Conservation (phyloP, 2,329 filamentous ascomycete genomes). For the Amylocarpus encephaloides region DNA sequence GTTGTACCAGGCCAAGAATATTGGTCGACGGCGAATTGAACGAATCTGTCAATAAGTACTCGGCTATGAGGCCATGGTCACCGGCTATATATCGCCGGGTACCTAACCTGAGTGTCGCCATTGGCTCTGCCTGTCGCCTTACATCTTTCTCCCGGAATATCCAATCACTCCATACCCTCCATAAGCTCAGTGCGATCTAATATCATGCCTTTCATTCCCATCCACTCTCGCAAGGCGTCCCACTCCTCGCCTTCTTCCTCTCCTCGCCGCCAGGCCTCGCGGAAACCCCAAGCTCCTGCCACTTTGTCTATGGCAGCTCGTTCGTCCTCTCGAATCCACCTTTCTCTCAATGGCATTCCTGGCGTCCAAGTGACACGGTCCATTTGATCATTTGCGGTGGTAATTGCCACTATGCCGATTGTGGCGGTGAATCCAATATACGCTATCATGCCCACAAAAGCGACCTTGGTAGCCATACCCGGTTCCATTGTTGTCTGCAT, state of each 20-base stretch:
- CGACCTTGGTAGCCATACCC: slow-evolving; percentile 65
- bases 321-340: slow-evolving; percentile 89
- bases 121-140: neutral
- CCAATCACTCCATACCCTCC: slow-evolving; percentile 72
- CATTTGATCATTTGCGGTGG: slow-evolving; percentile 93
- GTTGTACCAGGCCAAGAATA: too few relatives aligned
- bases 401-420: slow-evolving; percentile 75
- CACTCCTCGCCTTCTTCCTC: slow-evolving; percentile 91
- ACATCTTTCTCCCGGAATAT: neutral
- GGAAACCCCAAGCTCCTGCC: slow-evolving; percentile 87
- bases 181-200: slow-evolving; percentile 84
- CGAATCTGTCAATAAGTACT: too few relatives aligned
- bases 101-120: neutral
- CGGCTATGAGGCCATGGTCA: too few relatives aligned
- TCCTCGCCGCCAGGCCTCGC: slow-evolving; percentile 69
- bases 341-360: slow-evolving; percentile 70
- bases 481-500: slow-evolving; percentile 74
- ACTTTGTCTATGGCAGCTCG: slow-evolving; percentile 79
- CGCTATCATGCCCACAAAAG: slow-evolving; percentile 73
- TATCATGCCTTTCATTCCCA: slow-evolving; percentile 78
- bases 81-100: too few relatives aligned
- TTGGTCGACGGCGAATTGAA: too few relatives aligned
- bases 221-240: slow-evolving; percentile 77
- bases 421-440: slow-evolving; percentile 78
- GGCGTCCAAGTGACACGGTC: slow-evolving; percentile 83